Conservation (phyloP, 306 rosid genomes). For the Bauhinia variegata region DNA sequence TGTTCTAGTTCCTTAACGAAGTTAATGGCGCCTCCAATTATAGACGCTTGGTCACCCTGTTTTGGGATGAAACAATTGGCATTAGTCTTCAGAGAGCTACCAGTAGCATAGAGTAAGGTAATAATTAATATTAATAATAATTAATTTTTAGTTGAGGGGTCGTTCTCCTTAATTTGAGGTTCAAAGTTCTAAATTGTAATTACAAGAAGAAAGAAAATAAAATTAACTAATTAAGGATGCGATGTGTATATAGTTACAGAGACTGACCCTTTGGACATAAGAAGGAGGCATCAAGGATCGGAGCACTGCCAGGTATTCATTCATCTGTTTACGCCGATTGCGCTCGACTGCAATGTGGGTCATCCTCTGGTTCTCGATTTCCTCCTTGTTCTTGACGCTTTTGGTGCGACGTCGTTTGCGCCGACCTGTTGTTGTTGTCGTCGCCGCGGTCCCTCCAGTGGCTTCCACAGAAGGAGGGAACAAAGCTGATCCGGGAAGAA, state of each 20-base stretch:
- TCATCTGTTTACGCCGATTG: conserved; percentile 90
- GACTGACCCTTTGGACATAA: conserved; percentile 82
- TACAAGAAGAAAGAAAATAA: too few relatives aligned
- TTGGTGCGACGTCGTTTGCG: conserved; percentile 72
- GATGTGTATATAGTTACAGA: not conserved
- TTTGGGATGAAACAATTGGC: not conserved
- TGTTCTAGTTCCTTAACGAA: conserved; percentile 93
- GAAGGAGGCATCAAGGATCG: conserved; percentile 89
- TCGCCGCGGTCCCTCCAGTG: too few relatives aligned
- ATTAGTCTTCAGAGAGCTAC: too few relatives aligned
- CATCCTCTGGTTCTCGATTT: conserved; percentile 88
- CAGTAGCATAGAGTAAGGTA: not conserved
- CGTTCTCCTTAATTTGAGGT: too few relatives aligned
- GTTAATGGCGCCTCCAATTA: conserved; percentile 91
- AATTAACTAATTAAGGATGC: not conserved
- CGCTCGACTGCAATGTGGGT: conserved; percentile 95
- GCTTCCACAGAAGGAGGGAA: conserved; percentile 13
- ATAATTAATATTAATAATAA: not conserved
- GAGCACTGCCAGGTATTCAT: conserved; percentile 76
- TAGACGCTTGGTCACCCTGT: conserved; percentile 96
- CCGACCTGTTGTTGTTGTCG: conserved; percentile 35
- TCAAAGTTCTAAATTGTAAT: too few relatives aligned
- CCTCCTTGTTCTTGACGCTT: conserved; percentile 71
- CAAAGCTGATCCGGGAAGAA: not conserved
- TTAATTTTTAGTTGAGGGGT: not conserved